Percentiles rank a stretch among this genome's conserved stretches.
Conservation (phyloP, 192 early-diverging fungal species). For the Rhizophagus clarus region DNA sequence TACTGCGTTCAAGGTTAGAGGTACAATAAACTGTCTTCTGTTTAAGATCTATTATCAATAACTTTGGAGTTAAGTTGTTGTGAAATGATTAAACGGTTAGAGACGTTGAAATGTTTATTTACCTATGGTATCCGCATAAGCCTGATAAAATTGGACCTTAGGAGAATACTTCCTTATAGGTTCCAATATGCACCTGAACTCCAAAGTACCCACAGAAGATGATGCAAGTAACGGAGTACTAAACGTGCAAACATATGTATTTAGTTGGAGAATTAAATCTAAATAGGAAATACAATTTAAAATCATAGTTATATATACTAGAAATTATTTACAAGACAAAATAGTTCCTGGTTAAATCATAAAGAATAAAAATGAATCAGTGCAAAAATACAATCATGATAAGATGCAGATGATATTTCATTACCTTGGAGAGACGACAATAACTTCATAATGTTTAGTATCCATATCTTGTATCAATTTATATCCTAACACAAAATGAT, state of each 20-base stretch:
- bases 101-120: not conserved
- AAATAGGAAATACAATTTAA: conserved; percentile 19
- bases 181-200: conserved; percentile 86
- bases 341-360: conserved; percentile 5
- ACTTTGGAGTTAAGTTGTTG: not conserved
- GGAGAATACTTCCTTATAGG: conserved; percentile 65
- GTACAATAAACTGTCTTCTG: conserved; percentile 46
- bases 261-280: conserved; percentile 68
- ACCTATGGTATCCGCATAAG: conserved; percentile 56
- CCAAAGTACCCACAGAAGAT: conserved; percentile 82
- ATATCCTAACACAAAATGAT: conserved; percentile 53
- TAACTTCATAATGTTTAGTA: conserved; percentile 67
- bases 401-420: not conserved
- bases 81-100: no score
- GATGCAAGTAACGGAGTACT: conserved; percentile 84
- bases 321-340: conserved; percentile 9
- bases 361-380: conserved; percentile 15
- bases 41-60: conserved; percentile 37
- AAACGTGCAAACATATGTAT: conserved; percentile 38
- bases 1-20: conserved; percentile 37
- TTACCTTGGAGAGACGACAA: conserved; percentile 77
- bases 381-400: not conserved
- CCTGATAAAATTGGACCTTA: conserved; percentile 69
- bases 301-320: not conserved
- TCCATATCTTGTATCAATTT: conserved; percentile 72